Percentiles rank a stretch among this genome's conserved stretches.
These are phyloP conservation scores for Rhododendron simsii DNA, from an alignment of 148 eudicot genomes.

Conservation along the genomic window DNA sequence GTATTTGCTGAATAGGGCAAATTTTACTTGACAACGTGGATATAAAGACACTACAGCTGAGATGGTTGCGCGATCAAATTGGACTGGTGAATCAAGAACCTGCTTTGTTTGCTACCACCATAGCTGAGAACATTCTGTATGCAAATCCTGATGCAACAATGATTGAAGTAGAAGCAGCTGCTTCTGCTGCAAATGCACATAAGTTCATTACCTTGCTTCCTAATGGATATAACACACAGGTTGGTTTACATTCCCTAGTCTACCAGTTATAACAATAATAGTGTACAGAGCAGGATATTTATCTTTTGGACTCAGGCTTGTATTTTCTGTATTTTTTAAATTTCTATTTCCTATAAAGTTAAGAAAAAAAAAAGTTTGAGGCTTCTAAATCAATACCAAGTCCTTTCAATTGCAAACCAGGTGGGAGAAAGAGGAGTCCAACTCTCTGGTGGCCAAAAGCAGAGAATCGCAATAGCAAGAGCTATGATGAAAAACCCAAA, in stretches of 20 bases:
- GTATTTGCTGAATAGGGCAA: constrained; percentile 43
- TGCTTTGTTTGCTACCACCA: constrained; percentile 68
- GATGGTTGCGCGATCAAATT: no score
- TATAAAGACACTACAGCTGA: constrained; percentile 2
- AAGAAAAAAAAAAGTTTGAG: no score
- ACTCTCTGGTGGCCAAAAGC: constrained; percentile 8
- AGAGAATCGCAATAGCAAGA: constrained; percentile 91
- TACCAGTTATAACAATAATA: no score
- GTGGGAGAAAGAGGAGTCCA: no score
- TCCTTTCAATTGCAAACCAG: neutral
- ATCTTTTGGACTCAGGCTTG: no score
- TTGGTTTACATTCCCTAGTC: constrained; percentile 13
- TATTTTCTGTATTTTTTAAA: no score
- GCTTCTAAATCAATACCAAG: no score
- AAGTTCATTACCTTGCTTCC: constrained; percentile 85
- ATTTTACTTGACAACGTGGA: constrained; percentile 81
- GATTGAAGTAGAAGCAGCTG: constrained; percentile 86
- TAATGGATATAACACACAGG: constrained; percentile 94
- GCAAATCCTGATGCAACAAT: constrained; percentile 86
- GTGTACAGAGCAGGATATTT: no score
- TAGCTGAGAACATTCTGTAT: constrained; percentile 83
- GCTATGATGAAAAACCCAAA: no score
- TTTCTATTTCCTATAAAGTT: no score
- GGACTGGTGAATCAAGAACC: no score
- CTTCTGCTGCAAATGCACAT: constrained; percentile 26